Percentiles rank a stretch among this genome's conserved stretches.
phyloP scores from a whole-genome alignment of 805 yeast species.

The Nakazawaea ambrosiae region DNA sequence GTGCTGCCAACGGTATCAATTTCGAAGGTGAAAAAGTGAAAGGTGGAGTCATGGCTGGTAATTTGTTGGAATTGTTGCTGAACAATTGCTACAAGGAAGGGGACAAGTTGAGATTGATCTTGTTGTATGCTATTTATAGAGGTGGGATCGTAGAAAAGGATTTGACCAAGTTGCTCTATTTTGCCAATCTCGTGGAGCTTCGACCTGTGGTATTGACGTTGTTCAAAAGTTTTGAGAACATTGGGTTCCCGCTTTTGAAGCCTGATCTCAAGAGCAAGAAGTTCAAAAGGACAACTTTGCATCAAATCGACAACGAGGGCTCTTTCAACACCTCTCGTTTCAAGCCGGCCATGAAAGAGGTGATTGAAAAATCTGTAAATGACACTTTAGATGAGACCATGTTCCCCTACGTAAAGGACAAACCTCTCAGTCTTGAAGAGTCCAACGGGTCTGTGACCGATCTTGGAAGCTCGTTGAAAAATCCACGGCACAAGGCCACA shows the following conservation, averaged over 20 bases:
- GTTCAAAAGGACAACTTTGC: conserved; percentile 39
- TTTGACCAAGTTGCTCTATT: conserved; percentile 59
- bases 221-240: conserved; percentile 47
- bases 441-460: conserved; percentile 16
- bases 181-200: conserved; percentile 33
- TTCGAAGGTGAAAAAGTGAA: conserved; percentile 59
- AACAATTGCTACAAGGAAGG: conserved; percentile 41
- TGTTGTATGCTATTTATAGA: conserved; percentile 71
- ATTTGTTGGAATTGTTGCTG: conserved; percentile 48
- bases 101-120: conserved; percentile 70
- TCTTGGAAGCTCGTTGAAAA: conserved; percentile 46
- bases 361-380: conserved; percentile 43
- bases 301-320: conserved; percentile 45
- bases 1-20: conserved; percentile 66
- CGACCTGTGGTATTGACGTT: conserved; percentile 41
- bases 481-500: conserved; percentile 65
- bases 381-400: conserved; percentile 47
- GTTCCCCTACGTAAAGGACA: conserved; percentile 74
- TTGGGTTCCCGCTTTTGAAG: conserved; percentile 29
- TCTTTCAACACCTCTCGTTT: conserved; percentile 64
- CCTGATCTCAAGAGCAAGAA: conserved; percentile 32
- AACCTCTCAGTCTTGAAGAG: conserved; percentile 43
- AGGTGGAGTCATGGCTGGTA: conserved; percentile 54
- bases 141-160: conserved; percentile 78
- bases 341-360: conserved; percentile 60